Conservation (phyloP, 202 grass and related monocot species). For the Zizania palustris region DNA sequence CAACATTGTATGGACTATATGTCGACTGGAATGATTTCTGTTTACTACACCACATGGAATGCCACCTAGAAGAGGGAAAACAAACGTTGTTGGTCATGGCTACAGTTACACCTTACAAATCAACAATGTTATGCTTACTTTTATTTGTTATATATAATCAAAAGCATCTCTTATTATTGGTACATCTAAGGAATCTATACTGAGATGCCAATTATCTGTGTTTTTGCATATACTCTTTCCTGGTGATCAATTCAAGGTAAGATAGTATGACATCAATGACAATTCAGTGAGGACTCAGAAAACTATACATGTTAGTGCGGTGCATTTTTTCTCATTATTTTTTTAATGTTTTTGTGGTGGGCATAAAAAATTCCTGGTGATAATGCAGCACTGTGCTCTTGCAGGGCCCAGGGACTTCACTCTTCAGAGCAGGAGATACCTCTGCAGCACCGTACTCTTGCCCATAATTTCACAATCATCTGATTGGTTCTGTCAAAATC, state of each 20-base stretch:
- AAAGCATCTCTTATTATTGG: neutral
- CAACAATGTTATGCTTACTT: neutral
- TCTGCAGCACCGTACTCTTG: constrained; percentile 24
- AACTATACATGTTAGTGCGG: neutral
- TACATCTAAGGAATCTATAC: neutral
- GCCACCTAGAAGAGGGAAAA: neutral
- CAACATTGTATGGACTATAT: neutral
- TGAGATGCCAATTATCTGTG: neutral
- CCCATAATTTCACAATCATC: constrained; percentile 31
- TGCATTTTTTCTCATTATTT: neutral
- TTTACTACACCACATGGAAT: constrained; percentile 26
- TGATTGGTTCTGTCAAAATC: constrained; percentile 29
- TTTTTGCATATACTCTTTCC: neutral
- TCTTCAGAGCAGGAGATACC: neutral
- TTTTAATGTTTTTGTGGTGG: neutral
- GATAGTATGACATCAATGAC: neutral
- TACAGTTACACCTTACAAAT: neutral
- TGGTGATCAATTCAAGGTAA: neutral
- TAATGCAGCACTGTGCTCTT: neutral
- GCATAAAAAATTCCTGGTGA: neutral
- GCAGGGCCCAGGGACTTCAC: constrained; percentile 32
- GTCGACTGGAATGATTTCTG: neutral
- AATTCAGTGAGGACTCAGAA: neutral
- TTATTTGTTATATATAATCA: neutral
- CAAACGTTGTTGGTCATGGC: neutral